Conservation (phyloP, 805 yeast species). For the Cyberlindnera euphorbiae region DNA sequence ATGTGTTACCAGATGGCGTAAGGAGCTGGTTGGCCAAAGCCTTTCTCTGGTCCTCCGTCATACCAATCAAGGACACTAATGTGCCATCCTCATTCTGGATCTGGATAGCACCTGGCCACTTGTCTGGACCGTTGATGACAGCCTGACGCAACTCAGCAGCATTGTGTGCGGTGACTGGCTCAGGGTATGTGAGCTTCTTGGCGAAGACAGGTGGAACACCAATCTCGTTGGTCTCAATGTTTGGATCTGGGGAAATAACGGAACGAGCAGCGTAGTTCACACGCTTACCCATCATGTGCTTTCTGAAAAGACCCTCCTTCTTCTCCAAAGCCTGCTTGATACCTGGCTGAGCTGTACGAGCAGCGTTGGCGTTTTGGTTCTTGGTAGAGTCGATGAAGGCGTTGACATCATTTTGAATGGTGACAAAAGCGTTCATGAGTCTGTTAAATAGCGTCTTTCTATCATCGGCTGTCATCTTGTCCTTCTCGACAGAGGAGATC, state of each 20-base stretch:
- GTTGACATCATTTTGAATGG: conserved; percentile 91
- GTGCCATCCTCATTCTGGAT: conserved; percentile 95
- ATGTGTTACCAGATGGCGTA: conserved; percentile 67
- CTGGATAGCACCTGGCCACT: conserved; percentile 98
- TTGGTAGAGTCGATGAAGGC: conserved; percentile 90
- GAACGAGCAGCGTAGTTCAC: conserved; percentile 99
- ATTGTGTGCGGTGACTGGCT: conserved; percentile 92
- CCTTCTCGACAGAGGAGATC: conserved; percentile 56
- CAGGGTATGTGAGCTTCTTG: conserved; percentile 91
- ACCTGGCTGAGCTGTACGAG: conserved; percentile 79
- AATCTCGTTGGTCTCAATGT: conserved; percentile 93
- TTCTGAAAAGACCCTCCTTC: conserved; percentile 97
- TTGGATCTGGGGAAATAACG: conserved; percentile 98
- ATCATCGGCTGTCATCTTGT: conserved; percentile 59
- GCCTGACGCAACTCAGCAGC: conserved; percentile 89
- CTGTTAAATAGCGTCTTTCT: conserved; percentile 77
- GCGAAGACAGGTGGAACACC: conserved; percentile 99
- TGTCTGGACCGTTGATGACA: conserved; percentile 94
- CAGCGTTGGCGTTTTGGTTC: conserved; percentile 66
- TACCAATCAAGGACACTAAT: conserved; percentile 73
- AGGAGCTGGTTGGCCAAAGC: conserved; percentile 90
- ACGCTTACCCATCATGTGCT: conserved; percentile 99
- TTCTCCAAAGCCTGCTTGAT: conserved; percentile 95
- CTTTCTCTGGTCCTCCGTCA: conserved; percentile 90
- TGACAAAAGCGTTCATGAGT: conserved; percentile 93